phyloP scores from a whole-genome alignment of 305 asterid genomes.

The Rubia tinctorum region DNA sequence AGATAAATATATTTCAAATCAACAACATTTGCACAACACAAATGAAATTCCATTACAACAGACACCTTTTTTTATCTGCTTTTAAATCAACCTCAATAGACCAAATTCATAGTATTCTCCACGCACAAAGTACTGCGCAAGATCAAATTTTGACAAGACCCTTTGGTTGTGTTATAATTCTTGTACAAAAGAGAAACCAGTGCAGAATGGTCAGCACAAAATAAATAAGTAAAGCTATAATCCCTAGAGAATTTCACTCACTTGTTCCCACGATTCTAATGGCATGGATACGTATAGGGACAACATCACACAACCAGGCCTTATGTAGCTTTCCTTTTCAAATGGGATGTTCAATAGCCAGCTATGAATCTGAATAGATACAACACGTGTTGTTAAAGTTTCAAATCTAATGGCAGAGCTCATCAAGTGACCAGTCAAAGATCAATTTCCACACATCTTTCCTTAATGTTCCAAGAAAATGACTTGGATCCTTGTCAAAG shows the following conservation, averaged over 20 bases:
- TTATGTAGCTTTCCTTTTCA: slow-evolving; percentile 87
- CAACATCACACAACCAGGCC: slow-evolving; percentile 82
- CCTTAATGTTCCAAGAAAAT: slow-evolving; percentile 71
- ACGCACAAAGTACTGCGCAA: not conserved
- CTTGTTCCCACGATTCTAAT: slow-evolving; percentile 64
- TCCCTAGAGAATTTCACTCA: slow-evolving; percentile 38
- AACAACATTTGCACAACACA: slow-evolving; percentile 3
- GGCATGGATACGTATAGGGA: slow-evolving; percentile 78
- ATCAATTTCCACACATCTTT: slow-evolving; percentile 47
- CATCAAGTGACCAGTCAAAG: slow-evolving; percentile 7
- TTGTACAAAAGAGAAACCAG: slow-evolving; percentile 2
- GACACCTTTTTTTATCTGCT: not conserved
- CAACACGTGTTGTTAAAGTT: not conserved
- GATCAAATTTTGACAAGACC: not conserved
- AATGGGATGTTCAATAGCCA: slow-evolving; percentile 87
- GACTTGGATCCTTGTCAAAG: slow-evolving; percentile 92
- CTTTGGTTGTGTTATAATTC: too few relatives aligned
- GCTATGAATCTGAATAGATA: slow-evolving; percentile 47
- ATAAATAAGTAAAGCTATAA: slow-evolving; percentile 4
- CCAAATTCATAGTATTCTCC: not conserved
- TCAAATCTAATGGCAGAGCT: slow-evolving; percentile 12
- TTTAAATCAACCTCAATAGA: not conserved
- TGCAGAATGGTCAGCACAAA: slow-evolving; percentile 19
- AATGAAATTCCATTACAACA: not conserved
- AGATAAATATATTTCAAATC: slow-evolving; percentile 74